These are phyloP conservation scores for Pseudogymnoascus sp. DNA, from an alignment of 2,329 filamentous ascomycete species.

Conservation along the genomic window DNA sequence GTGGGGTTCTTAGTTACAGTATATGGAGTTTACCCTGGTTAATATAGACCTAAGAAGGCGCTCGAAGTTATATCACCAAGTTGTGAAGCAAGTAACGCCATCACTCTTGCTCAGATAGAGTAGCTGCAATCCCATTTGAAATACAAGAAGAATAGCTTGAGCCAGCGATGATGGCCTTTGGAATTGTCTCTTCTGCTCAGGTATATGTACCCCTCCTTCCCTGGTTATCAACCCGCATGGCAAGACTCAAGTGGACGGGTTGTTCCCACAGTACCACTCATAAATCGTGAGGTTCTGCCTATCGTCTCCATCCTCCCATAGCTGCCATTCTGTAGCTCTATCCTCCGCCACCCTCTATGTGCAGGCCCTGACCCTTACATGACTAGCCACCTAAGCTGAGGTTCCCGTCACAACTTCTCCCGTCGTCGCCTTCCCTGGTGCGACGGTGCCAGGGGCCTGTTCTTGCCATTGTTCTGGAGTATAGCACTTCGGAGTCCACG, in stretches of 20 bases:
- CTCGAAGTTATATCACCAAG: neutral
- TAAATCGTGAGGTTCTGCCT: neutral
- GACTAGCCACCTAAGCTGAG: neutral
- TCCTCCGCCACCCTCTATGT: neutral
- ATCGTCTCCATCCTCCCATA: neutral
- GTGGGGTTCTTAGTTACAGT: neutral
- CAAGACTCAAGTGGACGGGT: neutral
- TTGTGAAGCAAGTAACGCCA: neutral
- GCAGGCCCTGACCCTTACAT: neutral
- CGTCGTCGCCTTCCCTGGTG: slow-evolving; percentile 26
- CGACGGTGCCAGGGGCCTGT: slow-evolving; percentile 36
- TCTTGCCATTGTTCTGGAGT: slow-evolving; percentile 68
- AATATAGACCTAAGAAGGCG: neutral
- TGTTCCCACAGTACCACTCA: neutral
- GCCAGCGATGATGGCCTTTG: neutral
- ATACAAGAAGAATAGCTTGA: neutral
- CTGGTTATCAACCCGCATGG: neutral
- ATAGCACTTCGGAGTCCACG: slow-evolving; percentile 68
- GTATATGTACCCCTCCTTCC: neutral
- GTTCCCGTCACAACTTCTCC: slow-evolving; percentile 26
- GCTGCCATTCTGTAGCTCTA: neutral
- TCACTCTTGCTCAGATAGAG: neutral
- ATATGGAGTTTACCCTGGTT: neutral
- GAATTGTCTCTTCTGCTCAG: neutral
- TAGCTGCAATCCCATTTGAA: neutral